Conservation (phyloP, 2,329 filamentous ascomycete genomes). For the Geosmithia putterillii region DNA sequence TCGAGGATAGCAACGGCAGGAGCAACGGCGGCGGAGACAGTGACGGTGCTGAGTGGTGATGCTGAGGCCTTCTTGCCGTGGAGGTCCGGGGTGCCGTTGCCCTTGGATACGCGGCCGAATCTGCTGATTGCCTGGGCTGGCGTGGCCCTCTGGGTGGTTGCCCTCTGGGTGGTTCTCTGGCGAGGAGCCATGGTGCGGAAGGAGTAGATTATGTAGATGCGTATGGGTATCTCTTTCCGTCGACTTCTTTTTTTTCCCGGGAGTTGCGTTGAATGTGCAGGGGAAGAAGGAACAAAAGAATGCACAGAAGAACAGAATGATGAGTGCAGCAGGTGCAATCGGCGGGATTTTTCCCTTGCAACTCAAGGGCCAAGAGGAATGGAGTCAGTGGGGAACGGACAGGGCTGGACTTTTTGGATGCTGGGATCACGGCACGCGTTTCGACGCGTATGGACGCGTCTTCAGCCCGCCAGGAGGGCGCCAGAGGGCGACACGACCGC, state of each 20-base stretch:
- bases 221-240: not conserved
- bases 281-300: not conserved
- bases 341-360: too few relatives aligned
- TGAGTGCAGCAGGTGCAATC: too few relatives aligned
- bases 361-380: not conserved
- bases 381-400: not conserved
- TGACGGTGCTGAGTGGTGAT: constrained; percentile 10
- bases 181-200: constrained; percentile 2
- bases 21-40: not conserved
- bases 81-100: constrained; percentile 11
- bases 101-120: constrained; percentile 37
- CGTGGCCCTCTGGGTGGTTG: constrained; percentile 6
- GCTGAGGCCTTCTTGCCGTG: constrained; percentile 20
- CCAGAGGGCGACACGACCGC: not conserved
- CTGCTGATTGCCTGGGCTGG: constrained; percentile 18
- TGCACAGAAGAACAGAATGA: too few relatives aligned
- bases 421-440: not conserved
- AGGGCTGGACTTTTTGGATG: not conserved
- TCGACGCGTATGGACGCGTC: not conserved
- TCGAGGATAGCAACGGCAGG: constrained; percentile 7
- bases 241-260: too few relatives aligned
- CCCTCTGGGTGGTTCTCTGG: constrained; percentile 2
- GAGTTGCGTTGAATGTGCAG: not conserved
- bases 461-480: not conserved
- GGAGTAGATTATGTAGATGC: not conserved